A percentile compares a stretch with the other conserved stretches of the same genome.
Conservation (phyloP, 805 yeast genomes). For the Ogataea sp. region DNA sequence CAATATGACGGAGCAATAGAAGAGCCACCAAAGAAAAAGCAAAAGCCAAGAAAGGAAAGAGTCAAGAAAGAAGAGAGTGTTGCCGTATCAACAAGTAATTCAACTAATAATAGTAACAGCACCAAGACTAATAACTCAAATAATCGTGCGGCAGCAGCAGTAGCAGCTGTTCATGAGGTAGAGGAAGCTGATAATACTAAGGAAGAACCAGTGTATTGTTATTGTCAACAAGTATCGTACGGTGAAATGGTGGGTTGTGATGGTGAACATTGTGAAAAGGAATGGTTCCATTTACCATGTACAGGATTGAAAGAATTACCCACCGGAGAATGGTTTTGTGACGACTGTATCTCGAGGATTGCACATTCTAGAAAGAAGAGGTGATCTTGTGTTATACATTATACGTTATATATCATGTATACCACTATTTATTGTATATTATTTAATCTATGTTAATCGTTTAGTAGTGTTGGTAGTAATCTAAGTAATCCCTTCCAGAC, state of each 20-base stretch:
- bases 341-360: constrained; percentile 48
- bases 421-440: too few relatives aligned
- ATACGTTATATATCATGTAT: too few relatives aligned
- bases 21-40: background rate
- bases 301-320: constrained; percentile 83
- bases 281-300: constrained; percentile 95
- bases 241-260: constrained; percentile 99
- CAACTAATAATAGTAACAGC: background rate
- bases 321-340: constrained; percentile 77
- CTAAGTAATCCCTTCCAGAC: too few relatives aligned
- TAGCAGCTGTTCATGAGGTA: background rate
- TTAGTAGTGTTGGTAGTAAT: too few relatives aligned
- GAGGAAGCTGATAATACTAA: constrained; percentile 1
- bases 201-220: constrained; percentile 81
- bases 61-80: background rate
- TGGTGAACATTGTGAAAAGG: constrained; percentile 83
- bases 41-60: constrained; percentile 1
- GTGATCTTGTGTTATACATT: too few relatives aligned
- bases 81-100: too few relatives aligned
- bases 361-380: constrained; percentile 5
- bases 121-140: background rate
- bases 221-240: constrained; percentile 93
- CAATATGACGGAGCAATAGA: too few relatives aligned
- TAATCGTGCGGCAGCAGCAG: constrained; percentile 4
- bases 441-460: too few relatives aligned